These are phyloP conservation scores for Calonectria pseudoturangicola DNA, from an alignment of 2,329 filamentous ascomycete species.

Conservation along the genomic window DNA sequence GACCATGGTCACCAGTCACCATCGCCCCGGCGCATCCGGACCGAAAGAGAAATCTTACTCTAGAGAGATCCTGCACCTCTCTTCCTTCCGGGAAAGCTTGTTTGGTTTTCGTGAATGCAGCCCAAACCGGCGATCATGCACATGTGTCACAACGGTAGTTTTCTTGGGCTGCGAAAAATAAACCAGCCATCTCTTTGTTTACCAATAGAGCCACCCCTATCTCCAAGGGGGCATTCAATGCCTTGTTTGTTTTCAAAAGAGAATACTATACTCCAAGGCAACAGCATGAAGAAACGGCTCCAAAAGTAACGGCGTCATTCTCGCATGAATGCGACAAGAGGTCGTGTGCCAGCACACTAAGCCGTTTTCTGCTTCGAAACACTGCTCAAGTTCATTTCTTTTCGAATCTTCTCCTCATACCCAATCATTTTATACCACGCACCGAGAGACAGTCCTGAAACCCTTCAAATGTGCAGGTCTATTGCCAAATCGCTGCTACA, in stretches of 20 bases:
- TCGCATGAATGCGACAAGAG: background rate
- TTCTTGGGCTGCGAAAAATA: background rate
- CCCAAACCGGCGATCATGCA: conserved; percentile 16
- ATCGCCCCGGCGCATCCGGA: conserved; percentile 33
- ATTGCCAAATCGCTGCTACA: background rate
- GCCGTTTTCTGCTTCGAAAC: background rate
- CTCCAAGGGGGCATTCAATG: background rate
- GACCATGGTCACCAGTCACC: background rate
- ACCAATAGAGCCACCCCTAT: background rate
- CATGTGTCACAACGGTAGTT: conserved; percentile 11
- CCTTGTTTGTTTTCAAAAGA: background rate
- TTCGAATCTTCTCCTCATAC: background rate
- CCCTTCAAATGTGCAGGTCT: conserved; percentile 1
- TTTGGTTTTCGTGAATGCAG: background rate
- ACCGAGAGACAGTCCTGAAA: background rate
- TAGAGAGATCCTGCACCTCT: background rate
- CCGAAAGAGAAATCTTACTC: background rate
- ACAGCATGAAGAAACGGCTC: background rate
- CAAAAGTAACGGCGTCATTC: background rate
- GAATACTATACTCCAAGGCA: background rate
- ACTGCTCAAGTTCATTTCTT: background rate
- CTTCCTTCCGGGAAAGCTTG: background rate
- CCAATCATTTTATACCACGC: conserved; percentile 8
- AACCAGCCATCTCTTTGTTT: conserved; percentile 1
- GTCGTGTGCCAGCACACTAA: background rate